A percentile compares a stretch with the other conserved stretches of the same genome.
These are phyloP conservation scores for Globisporangium solare DNA, from an alignment of 352 stramenopile genomes.

Conservation along the genomic window DNA sequence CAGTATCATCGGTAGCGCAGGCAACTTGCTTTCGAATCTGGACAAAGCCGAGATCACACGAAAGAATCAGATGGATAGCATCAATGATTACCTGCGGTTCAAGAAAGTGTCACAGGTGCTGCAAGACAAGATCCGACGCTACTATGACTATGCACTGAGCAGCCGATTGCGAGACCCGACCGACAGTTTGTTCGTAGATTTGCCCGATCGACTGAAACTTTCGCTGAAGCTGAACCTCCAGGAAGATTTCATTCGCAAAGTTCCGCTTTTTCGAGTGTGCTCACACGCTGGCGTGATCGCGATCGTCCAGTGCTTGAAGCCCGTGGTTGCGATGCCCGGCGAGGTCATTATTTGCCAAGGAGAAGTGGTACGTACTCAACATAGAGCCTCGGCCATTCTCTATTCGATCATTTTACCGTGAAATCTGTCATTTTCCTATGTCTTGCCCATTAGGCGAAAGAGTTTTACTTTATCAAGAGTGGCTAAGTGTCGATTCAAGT, in stretches of 20 bases:
- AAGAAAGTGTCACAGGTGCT: constrained; percentile 63
- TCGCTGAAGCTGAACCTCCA: constrained; percentile 64
- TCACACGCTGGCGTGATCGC: constrained; percentile 68
- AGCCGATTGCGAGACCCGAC: constrained; percentile 50
- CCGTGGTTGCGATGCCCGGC: constrained; percentile 57
- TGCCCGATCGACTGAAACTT: constrained; percentile 66
- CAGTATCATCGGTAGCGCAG: constrained; percentile 73
- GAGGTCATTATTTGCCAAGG: constrained; percentile 63
- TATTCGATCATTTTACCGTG: not conserved
- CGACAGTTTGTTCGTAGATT: constrained; percentile 59
- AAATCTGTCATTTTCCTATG: not conserved
- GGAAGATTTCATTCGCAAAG: constrained; percentile 66
- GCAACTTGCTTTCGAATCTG: constrained; percentile 70
- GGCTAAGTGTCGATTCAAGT: constrained; percentile 57
- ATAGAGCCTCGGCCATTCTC: not conserved
- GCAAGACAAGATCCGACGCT: constrained; percentile 71
- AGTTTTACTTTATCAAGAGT: constrained; percentile 81
- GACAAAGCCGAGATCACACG: constrained; percentile 69
- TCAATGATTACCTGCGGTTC: constrained; percentile 80
- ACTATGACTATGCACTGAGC: constrained; percentile 74
- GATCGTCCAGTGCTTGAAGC: constrained; percentile 65
- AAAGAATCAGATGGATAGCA: constrained; percentile 75
- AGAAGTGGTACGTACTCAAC: constrained; percentile 29
- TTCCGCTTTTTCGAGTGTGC: constrained; percentile 62
- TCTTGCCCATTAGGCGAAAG: constrained; percentile 2